phyloP scores from a whole-genome alignment of 768 basidiomycete genomes.

The Hypholoma sublateritium region DNA sequence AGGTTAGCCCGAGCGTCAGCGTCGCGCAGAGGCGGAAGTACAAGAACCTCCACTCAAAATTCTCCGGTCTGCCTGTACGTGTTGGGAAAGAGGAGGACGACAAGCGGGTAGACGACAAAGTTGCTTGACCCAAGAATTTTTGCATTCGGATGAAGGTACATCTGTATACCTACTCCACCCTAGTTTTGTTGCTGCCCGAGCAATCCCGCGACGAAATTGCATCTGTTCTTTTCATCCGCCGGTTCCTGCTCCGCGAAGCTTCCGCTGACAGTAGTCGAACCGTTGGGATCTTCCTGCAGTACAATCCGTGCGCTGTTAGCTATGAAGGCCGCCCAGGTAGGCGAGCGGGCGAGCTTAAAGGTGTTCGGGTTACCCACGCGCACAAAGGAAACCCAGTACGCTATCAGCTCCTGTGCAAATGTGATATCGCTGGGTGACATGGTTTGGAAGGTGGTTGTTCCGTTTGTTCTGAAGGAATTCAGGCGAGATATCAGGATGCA shows the following conservation, averaged over 20 bases:
- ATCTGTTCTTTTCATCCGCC: slow-evolving; percentile 12
- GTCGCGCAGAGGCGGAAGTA: slow-evolving; percentile 80
- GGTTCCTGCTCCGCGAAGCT: slow-evolving; percentile 15
- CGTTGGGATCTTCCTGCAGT: slow-evolving; percentile 13
- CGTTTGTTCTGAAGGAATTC: slow-evolving; percentile 40
- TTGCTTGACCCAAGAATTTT: neutral
- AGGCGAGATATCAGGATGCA: neutral
- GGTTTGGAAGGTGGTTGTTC: slow-evolving; percentile 47
- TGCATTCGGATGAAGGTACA: neutral
- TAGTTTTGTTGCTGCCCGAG: slow-evolving; percentile 17
- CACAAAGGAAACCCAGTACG: slow-evolving; percentile 69
- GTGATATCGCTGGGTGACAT: slow-evolving; percentile 45
- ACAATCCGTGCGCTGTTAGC: slow-evolving; percentile 15
- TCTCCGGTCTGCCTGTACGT: slow-evolving; percentile 73
- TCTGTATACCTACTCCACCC: neutral
- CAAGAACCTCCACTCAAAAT: slow-evolving; percentile 75
- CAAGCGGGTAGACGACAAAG: slow-evolving; percentile 27
- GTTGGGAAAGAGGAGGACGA: slow-evolving; percentile 43
- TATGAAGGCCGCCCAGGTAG: slow-evolving; percentile 37
- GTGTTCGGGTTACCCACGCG: slow-evolving; percentile 56
- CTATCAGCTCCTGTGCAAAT: slow-evolving; percentile 60
- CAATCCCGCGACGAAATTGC: slow-evolving; percentile 17
- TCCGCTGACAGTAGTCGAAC: slow-evolving; percentile 14
- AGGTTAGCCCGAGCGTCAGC: slow-evolving; percentile 87
- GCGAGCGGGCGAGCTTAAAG: slow-evolving; percentile 50